phyloP scores from a whole-genome alignment of 2,329 filamentous ascomycete genomes.

The Hypoxylon sp. region DNA sequence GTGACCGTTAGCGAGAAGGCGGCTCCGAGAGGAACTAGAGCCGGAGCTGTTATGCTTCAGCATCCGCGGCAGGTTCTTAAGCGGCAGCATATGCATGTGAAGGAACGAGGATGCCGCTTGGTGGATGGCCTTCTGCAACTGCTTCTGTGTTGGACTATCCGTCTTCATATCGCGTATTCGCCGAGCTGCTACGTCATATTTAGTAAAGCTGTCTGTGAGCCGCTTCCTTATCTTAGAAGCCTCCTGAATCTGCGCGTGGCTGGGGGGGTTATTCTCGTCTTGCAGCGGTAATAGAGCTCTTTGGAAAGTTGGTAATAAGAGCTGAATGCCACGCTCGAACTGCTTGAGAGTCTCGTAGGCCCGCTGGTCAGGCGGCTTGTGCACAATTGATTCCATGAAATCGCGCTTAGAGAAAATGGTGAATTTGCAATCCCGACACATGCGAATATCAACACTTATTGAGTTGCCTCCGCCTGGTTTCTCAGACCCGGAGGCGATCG shows the following conservation, averaged over 20 bases:
- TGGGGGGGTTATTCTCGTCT: conserved; percentile 64
- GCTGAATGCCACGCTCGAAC: conserved; percentile 88
- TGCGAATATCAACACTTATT: conserved; percentile 84
- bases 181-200: conserved; percentile 87
- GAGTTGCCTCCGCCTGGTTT: conserved; percentile 55
- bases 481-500: conserved; percentile 61
- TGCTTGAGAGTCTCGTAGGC: conserved; percentile 87
- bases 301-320: conserved; percentile 88
- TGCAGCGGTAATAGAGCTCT: conserved; percentile 81
- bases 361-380: conserved; percentile 80
- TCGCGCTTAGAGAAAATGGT: conserved; percentile 78
- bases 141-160: conserved; percentile 78
- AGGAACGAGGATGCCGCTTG: conserved; percentile 86
- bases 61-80: conserved; percentile 81
- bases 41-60: conserved; percentile 66
- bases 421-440: conserved; percentile 89
- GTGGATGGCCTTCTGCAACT: conserved; percentile 86
- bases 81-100: conserved; percentile 90
- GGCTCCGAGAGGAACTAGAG: conserved; percentile 50
- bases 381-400: conserved; percentile 78
- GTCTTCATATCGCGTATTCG: conserved; percentile 85
- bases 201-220: conserved; percentile 88
- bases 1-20: conserved; percentile 56
- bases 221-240: conserved; percentile 91
- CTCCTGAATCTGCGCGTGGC: conserved; percentile 80